Evolutionary conservation across 2,329 filamentous ascomycete genomes (phyloP).

Genomic region (Trichoderma sp.): DNA sequence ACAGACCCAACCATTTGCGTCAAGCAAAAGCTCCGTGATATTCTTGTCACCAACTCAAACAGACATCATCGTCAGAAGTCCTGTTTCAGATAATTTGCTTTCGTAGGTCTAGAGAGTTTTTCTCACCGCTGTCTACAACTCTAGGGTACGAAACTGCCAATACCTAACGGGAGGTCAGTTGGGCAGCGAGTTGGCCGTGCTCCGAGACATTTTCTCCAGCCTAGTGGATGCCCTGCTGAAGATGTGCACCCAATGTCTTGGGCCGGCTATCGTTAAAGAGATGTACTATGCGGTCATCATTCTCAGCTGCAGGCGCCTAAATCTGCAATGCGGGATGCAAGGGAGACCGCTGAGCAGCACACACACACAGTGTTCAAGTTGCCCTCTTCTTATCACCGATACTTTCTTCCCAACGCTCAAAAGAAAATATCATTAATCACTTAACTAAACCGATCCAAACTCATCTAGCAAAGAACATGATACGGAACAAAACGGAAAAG

Average conservation of each 20-base stretch:
- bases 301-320: background rate
- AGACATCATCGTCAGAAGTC: background rate
- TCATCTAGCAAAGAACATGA: background rate
- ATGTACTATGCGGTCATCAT: background rate
- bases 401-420: background rate
- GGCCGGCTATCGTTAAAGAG: background rate
- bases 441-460: background rate
- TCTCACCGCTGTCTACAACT: background rate
- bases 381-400: background rate
- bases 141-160: background rate
- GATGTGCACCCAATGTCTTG: background rate
- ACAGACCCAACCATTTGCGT: background rate
- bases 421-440: background rate
- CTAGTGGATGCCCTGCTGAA: background rate
- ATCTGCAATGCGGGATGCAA: background rate
- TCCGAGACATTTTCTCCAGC: background rate
- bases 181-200: background rate
- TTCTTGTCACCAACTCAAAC: background rate
- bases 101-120: background rate
- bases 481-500: background rate
- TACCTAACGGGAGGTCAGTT: background rate
- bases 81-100: background rate
- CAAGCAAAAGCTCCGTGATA: background rate
- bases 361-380: background rate
- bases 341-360: background rate